Base-by-base conservation (phyloP, 2,329 filamentous ascomycete species). In the Colletotrichum cuscutae region DNA sequence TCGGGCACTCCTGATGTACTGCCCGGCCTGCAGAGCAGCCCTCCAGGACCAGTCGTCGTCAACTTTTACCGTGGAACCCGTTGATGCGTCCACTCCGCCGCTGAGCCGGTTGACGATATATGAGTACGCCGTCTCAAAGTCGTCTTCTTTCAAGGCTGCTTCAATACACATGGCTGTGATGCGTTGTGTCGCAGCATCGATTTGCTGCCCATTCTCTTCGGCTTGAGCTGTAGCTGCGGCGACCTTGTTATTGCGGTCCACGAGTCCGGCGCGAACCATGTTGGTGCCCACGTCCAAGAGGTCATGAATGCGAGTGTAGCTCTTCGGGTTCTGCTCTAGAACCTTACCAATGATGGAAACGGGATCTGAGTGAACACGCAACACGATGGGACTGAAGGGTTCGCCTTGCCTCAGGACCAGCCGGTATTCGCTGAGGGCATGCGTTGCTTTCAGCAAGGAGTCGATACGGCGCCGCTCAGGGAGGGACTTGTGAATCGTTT, bases 41-140 rank as follows among this genome's bases (percentile, higher is more conserved):
- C 90, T 91, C 94, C 94, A 97, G 1, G 93, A 93, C 81, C 93
- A 92, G 71, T 93, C 88, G 76, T 95, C 92, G 54, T 66, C 15
- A 73, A 53, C 56, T 74, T 65, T 76, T 76, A 19, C 78, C 71
- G 65, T 76, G 74, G 77, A 79, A 76, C 37, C 26, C 26, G 76
- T 79, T 76, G 74, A 68, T 59, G 59, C 68, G n/a, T 65, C 69
- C 66, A 59, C 73, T 32, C 82, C 78, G 9, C 82, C 79, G 8
- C 87, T 86, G 0, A 97, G 85, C 26, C 92, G 89, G 78, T 91
- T 95, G 59, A 94, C 89, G 1, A 95, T 92, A 78, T 94, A 96
- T 0, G 93, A 95, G 80, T 96, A 97, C 12, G 94, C 94, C 0
- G 94, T 97, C 79, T 97, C 94, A 74, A 97, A 97, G 79, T 91